Evolutionary conservation across 2,329 filamentous ascomycete genomes (phyloP).

Genomic region (Neopestalotiopsis clavispora): DNA sequence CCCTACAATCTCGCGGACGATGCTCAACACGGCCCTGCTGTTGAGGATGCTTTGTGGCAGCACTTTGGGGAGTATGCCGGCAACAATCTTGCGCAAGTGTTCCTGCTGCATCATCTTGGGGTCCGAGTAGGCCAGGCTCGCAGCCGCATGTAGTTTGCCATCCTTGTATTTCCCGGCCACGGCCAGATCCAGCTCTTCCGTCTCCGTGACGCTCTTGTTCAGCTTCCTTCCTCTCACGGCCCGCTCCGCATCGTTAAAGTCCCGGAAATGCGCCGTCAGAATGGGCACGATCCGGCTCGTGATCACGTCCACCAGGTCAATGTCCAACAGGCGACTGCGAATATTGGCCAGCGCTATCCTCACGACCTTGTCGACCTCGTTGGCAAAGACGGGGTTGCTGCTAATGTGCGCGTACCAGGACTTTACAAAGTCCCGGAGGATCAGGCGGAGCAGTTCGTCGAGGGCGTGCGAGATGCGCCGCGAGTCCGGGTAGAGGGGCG

Average conservation of each 20-base stretch:
- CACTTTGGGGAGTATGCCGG: slow-evolving; percentile 73
- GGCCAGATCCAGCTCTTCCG: slow-evolving; percentile 91
- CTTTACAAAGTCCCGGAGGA: slow-evolving; percentile 82
- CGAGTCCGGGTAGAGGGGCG: slow-evolving; percentile 76
- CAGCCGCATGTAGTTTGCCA: slow-evolving; percentile 86
- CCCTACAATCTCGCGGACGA: slow-evolving; percentile 88
- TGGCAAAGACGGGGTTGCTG: slow-evolving; percentile 76
- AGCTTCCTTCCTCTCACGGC: slow-evolving; percentile 85
- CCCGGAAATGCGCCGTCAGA: slow-evolving; percentile 83
- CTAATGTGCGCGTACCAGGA: slow-evolving; percentile 92
- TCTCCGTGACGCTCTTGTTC: slow-evolving; percentile 90
- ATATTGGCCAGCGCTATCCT: slow-evolving; percentile 74
- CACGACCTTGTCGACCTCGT: slow-evolving; percentile 84
- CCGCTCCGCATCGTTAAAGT: slow-evolving; percentile 90
- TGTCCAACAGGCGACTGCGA: slow-evolving; percentile 71
- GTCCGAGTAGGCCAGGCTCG: slow-evolving; percentile 81
- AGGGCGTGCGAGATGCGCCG: slow-evolving; percentile 79
- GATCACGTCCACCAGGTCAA: slow-evolving; percentile 84
- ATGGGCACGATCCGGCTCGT: slow-evolving; percentile 86
- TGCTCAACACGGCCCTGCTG: slow-evolving; percentile 78
- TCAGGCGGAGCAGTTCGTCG: slow-evolving; percentile 76
- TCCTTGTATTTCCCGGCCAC: slow-evolving; percentile 94
- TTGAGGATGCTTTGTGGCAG: slow-evolving; percentile 76
- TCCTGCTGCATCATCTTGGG: slow-evolving; percentile 86
- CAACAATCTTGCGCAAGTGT: slow-evolving; percentile 78